Base-by-base conservation (phyloP, 495 filamentous ascomycete genomes). In the Coniosporium apollinis region DNA sequence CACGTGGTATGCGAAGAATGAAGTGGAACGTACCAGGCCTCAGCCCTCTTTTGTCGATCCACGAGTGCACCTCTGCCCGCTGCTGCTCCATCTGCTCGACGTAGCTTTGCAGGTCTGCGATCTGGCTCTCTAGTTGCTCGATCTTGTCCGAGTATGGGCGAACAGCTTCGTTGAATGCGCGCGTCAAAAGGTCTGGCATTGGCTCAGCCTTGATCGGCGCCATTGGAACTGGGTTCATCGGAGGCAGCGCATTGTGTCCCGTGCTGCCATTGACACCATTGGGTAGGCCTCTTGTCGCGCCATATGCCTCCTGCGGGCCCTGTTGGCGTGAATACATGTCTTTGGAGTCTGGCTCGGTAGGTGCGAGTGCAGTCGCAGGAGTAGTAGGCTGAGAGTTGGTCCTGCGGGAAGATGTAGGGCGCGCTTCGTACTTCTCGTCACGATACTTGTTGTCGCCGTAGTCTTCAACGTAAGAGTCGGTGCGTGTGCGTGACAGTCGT, bases 11-110 rank as follows among this genome's bases (percentile, higher is more conserved):
- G 1, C 9, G 24, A 1, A 26, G 24, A 8, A 26, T 1, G 9
- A 13, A 26, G 9, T 2, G 24, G 21, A 21, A 22, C 57, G 48
- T 49, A 66, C 62, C 62, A 31, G 62, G 62, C 47, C 63, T 45
- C 19, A 65, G 44, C 10, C 63, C 63, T 7, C 63, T 50, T 52
- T 66, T 66, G 48, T 66, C 63, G 31, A 66, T 66, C 63, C 63
- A 66, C 17, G 55, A 44, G 43, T 61, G 55, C 45, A 66, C 59
- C 39, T 66, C 63, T 17, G 48, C 44, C 21, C 61, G 44, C 52
- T 64, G 56, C 35, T 49, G 46, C 51, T 66, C 62, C 24, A 65
- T 42, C 41, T 55, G 47, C 38, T 64, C 55, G 19, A 65, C 43
- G 36, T 55, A 62, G 16, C 48, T 44, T 20, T 49, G 51, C 37